Percentiles rank a stretch among this genome's conserved stretches.
These are phyloP conservation scores for Cryptococcus sp. DNA, from an alignment of 1,284 basidiomycete genomes.

Conservation along the genomic window DNA sequence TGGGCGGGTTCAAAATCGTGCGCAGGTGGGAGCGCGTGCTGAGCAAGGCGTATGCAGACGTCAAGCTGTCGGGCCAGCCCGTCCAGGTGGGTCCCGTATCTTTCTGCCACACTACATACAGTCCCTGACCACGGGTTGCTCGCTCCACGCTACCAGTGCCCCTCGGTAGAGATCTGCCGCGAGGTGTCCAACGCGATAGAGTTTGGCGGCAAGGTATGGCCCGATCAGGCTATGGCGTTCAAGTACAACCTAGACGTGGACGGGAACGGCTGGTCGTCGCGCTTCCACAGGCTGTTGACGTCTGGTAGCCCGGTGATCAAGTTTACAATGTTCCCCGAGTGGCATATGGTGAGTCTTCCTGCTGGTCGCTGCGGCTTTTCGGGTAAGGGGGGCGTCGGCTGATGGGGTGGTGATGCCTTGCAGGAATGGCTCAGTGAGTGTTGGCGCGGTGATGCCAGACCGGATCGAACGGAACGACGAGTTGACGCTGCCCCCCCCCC, in stretches of 20 bases:
- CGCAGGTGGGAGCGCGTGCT: conserved; percentile 34
- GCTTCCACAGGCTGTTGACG: conserved; percentile 51
- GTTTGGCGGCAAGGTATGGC: conserved; percentile 54
- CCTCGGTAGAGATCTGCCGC: conserved; percentile 31
- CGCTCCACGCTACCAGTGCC: conserved; percentile 16
- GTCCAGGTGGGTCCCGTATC: conserved; percentile 30
- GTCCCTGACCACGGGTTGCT: neutral
- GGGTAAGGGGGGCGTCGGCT: neutral
- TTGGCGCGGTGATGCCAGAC: neutral
- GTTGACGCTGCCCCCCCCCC: neutral
- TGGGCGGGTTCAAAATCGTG: conserved; percentile 36
- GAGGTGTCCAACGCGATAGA: conserved; percentile 42
- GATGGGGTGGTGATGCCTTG: neutral
- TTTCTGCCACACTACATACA: too few relatives aligned
- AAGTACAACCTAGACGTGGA: conserved; percentile 52
- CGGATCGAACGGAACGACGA: neutral
- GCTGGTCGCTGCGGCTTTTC: neutral
- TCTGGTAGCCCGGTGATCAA: conserved; percentile 50
- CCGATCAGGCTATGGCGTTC: conserved; percentile 55
- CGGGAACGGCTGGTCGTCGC: conserved; percentile 50
- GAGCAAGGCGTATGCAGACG: conserved; percentile 48
- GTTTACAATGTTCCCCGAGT: conserved; percentile 51
- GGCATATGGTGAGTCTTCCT: conserved; percentile 41
- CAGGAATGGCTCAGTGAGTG: neutral
- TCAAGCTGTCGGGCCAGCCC: conserved; percentile 46